Percentiles rank a stretch among this genome's conserved stretches.
phyloP scores from a whole-genome alignment of 1,284 basidiomycete species.

The Retiboletus fuscus region DNA sequence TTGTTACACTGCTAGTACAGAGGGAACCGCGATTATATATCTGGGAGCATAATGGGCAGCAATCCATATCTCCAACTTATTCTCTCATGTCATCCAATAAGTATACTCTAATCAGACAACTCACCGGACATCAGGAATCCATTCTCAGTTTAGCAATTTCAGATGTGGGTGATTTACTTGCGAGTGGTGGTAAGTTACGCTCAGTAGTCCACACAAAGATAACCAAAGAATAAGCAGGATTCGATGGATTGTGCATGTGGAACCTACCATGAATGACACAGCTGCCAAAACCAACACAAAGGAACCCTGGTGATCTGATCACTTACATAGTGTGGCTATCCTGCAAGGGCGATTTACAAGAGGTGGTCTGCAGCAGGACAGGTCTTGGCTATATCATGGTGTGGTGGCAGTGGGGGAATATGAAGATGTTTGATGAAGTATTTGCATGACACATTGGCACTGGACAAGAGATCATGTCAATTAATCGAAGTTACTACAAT shows the following conservation, averaged over 20 bases:
- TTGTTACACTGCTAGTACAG: too few species aligned
- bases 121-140: too few species aligned
- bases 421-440: not conserved
- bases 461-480: constrained; percentile 5
- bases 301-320: not conserved
- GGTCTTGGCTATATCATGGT: not conserved
- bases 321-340: not conserved
- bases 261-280: not conserved
- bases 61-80: too few species aligned
- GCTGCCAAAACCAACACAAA: not conserved
- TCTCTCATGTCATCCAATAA: too few species aligned
- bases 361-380: not conserved
- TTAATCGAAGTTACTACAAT: not conserved
- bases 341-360: not conserved
- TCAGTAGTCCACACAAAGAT: not conserved
- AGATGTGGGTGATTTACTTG: not conserved
- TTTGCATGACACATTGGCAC: not conserved
- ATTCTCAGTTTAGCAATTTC: too few species aligned
- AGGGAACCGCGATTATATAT: constrained; percentile 1
- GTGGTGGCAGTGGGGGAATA: not conserved
- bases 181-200: not conserved
- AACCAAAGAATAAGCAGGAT: not conserved
- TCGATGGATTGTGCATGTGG: not conserved
- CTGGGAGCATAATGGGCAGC: not conserved
- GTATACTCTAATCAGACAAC: too few species aligned